Base-by-base conservation (phyloP, 108 stramenopile genomes). In the Skeletonema costatum region DNA sequence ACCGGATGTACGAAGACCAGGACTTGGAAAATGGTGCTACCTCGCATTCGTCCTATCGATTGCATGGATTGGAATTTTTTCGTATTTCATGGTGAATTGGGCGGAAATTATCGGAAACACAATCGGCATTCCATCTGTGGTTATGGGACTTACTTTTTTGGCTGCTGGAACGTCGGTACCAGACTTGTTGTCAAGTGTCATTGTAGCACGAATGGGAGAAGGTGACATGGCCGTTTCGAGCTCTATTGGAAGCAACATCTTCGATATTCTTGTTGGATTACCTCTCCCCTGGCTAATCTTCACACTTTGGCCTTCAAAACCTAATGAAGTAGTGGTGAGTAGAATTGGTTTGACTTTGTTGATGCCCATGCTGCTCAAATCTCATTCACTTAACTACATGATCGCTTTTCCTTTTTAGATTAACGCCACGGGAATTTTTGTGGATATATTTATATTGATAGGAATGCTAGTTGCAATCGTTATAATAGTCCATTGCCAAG, bases 161-260 rank as follows among this genome's bases (percentile, higher is more conserved):
- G 95, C 95, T 17, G 95, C 95, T 10, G 95, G 95, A 31, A 96
- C 95, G 5, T 89, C 88, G 16, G 92, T 93, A 7, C 95, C 95
- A 21, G 95, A 93, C 71, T 84, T 92, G 46, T 73, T 96, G 14
- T 87, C 90, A 2, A 89, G 88, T 81, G 91, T 93, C 42, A 91
- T 96, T 80, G 95, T 93, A 4, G 95, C 92, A 16, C 78, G 85
- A 77, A 81, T 89, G 81, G 95, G 95, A 33, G 78, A 88, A 60
- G 95, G 95, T 25, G 91, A 96, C 74, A 93, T 93, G 91, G 95
- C 95, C 16, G 95, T 96, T 30, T 92, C 91, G 29, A 86, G 83
- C 14, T 88, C 89, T 21, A 88, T 94, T 78, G 91, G 93, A 42
- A 89, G 87, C 53, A 94, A 94, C 67, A 92, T 92, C 39, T 94